Percentiles rank a stretch among this genome's conserved stretches.
Conservation (phyloP, 768 basidiomycete species). For the Sistotremastrum niveocremeum region DNA sequence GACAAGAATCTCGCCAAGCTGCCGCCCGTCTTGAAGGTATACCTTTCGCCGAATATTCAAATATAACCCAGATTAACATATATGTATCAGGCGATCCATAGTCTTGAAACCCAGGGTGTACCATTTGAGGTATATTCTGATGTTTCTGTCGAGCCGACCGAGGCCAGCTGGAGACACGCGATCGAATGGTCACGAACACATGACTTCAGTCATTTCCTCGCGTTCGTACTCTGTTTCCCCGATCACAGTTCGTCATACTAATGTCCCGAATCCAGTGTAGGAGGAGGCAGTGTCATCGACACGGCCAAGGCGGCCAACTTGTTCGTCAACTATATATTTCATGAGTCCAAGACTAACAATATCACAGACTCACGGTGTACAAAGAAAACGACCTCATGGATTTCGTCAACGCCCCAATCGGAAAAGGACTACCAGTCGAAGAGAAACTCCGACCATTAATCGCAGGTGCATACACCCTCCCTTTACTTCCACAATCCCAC, state of each 20-base stretch:
- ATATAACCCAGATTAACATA: no score
- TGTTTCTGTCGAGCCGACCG: slow-evolving; percentile 84
- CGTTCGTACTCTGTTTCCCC: slow-evolving; percentile 34
- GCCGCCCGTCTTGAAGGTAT: slow-evolving; percentile 67
- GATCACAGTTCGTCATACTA: not conserved
- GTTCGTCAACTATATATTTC: slow-evolving; percentile 22
- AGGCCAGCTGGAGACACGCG: slow-evolving; percentile 77
- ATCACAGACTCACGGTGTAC: slow-evolving; percentile 69
- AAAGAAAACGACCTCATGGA: slow-evolving; percentile 88
- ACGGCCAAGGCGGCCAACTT: slow-evolving; percentile 93
- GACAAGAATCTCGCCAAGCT: slow-evolving; percentile 77
- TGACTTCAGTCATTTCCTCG: slow-evolving; percentile 88
- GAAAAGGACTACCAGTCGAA: slow-evolving; percentile 77
- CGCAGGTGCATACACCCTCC: slow-evolving; percentile 34
- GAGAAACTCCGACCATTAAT: slow-evolving; percentile 71
- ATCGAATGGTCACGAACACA: slow-evolving; percentile 78
- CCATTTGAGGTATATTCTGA: slow-evolving; percentile 72
- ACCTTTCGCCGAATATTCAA: slow-evolving; percentile 16
- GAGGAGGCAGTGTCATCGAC: slow-evolving; percentile 92
- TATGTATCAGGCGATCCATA: slow-evolving; percentile 47
- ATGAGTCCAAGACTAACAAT: not conserved
- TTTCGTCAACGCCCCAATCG: slow-evolving; percentile 93
- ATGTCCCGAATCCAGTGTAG: slow-evolving; percentile 38
- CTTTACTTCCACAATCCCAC: not conserved
- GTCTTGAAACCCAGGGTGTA: slow-evolving; percentile 69